Conservation (phyloP, 2,329 filamentous ascomycete species). For the Microcera coccophila region DNA sequence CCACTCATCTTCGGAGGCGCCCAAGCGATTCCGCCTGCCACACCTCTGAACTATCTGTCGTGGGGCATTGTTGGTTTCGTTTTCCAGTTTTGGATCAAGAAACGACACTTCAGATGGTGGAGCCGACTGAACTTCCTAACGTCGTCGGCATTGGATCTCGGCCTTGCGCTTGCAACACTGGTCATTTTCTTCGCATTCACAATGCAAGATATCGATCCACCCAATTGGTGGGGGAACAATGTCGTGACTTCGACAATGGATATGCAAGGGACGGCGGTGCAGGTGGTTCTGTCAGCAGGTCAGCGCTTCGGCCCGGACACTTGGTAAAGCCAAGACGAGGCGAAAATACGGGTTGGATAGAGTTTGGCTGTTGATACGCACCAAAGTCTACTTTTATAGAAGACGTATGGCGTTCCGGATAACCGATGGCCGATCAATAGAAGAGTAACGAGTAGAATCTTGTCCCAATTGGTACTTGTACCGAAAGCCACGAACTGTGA, state of each 20-base stretch:
- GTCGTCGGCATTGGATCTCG: constrained; percentile 65
- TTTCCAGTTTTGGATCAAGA: constrained; percentile 67
- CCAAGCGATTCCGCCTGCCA: constrained; percentile 59
- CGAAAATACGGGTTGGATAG: background rate
- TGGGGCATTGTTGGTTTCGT: constrained; percentile 69
- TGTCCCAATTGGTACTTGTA: no score
- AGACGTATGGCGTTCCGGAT: no score
- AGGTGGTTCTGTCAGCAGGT: constrained; percentile 48
- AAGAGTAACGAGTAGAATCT: no score
- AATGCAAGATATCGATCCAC: constrained; percentile 57
- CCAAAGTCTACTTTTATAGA: no score
- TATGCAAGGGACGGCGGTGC: constrained; percentile 55
- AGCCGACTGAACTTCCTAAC: constrained; percentile 69
- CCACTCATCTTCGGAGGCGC: constrained; percentile 61
- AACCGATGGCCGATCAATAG: no score
- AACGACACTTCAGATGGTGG: constrained; percentile 66
- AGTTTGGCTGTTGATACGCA: background rate
- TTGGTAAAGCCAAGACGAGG: constrained; percentile 40
- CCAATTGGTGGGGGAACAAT: constrained; percentile 66
- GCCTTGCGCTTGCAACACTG: constrained; percentile 62
- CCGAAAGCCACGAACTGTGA: no score
- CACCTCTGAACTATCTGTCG: constrained; percentile 69
- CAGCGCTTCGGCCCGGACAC: constrained; percentile 57
- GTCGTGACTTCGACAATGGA: constrained; percentile 60
- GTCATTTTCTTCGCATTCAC: constrained; percentile 68